Percentiles rank a stretch among this genome's conserved stretches.
phyloP scores from a whole-genome alignment of 345 rosid genomes.

The Cochlearia excelsa region DNA sequence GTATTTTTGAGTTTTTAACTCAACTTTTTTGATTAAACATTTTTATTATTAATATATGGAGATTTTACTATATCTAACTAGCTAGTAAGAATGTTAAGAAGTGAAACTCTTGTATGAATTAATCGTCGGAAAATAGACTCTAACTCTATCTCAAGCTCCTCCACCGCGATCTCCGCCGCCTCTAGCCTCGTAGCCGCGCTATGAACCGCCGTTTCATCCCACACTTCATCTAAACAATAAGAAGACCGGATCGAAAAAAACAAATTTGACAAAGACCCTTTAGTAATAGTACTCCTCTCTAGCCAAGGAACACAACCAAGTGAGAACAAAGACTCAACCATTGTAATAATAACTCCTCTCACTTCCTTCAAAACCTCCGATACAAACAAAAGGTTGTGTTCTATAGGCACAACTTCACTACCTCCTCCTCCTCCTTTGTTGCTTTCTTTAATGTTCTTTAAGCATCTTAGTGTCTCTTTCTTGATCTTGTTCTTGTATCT shows the following conservation, averaged over 20 bases:
- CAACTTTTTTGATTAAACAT: too few relatives aligned
- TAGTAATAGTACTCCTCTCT: slow-evolving; percentile 46
- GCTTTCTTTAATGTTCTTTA: slow-evolving; percentile 45
- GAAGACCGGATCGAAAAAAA: slow-evolving; percentile 42
- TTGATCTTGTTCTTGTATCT: slow-evolving; percentile 52
- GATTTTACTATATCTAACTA: too few relatives aligned
- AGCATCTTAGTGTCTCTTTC: slow-evolving; percentile 68
- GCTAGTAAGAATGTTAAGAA: slow-evolving; percentile 63
- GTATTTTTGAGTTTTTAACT: too few relatives aligned
- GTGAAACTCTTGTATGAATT: slow-evolving; percentile 80
- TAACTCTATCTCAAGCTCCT: slow-evolving; percentile 62
- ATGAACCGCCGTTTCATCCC: slow-evolving; percentile 53
- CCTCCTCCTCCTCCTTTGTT: slow-evolving; percentile 33
- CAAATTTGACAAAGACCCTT: slow-evolving; percentile 41
- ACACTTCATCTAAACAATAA: slow-evolving; percentile 35
- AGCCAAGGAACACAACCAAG: slow-evolving; percentile 68
- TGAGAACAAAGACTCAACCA: slow-evolving; percentile 59
- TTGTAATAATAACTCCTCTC: slow-evolving; percentile 43
- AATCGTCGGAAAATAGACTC: slow-evolving; percentile 63
- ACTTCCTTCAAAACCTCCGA: slow-evolving; percentile 62
- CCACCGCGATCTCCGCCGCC: slow-evolving; percentile 64
- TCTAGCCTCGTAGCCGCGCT: slow-evolving; percentile 66
- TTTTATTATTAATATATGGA: too few relatives aligned
- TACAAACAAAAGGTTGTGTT: slow-evolving; percentile 42
- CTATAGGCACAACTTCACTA: slow-evolving; percentile 12